Base-by-base conservation (phyloP, 192 early-diverging fungal genomes). In the Backusella psychrophila region DNA sequence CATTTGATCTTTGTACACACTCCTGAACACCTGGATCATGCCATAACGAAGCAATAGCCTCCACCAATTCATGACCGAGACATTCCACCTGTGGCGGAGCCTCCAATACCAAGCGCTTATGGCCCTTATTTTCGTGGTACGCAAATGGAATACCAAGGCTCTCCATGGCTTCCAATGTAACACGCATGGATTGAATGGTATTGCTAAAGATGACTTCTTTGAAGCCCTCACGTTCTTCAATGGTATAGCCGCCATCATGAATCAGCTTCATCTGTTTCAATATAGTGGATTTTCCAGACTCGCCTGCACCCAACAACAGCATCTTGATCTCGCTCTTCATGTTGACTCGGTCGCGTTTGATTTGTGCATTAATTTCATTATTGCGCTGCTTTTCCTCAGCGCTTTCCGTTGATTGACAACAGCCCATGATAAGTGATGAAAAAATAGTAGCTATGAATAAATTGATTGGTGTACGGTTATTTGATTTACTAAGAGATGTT, bases 211-310 rank as follows among this genome's bases (percentile, higher is more conserved):
- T 97, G 77, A 97, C 95, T 80, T 97, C 96, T 84, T 92, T 95
- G 88, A 97, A 97, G 38, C 93, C 92, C 77, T 95, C 93, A 66
- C 93, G 87, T 84, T 99, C 97, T 42, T 96, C 94, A 38, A 87
- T 82, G 71, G 91, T 93, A 86, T 96, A 99, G 1, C 97, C 97
- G 75, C 91, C 92, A 76, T 95, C 97, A 84, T 99, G 96, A 77
- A 99, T 97, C 68, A 99, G 89, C 82, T 96, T 96, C 96, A 99
- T 97, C 82, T 99, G 97, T 83, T 99, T 99, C 71, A 99, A 85
- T 80, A 99, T 97, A 15, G 97, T 99, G 52, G 92, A 94, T 85
- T 99, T 99, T 66, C 97, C 97, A 7, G 97, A 97, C 85, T 99
- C 97, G 77, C 97, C 97, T 52, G 97, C 95, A 80, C 93, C 52